phyloP scores from a whole-genome alignment of 257 asterid species.

The Solanum ahanhuiri region DNA sequence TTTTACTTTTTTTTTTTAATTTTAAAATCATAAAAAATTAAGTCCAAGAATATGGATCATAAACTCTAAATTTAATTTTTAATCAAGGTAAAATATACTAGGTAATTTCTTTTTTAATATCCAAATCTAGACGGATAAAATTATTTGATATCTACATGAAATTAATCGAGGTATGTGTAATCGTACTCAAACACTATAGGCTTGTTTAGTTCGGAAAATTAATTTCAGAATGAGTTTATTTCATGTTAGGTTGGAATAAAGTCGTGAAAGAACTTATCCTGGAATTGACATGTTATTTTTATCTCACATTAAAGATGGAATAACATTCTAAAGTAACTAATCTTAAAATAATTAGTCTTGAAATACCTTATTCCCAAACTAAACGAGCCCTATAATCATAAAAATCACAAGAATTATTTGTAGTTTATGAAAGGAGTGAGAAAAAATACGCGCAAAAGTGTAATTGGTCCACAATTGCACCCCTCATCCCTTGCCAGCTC shows the following conservation, averaged over 20 bases:
- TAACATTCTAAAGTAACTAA: background rate
- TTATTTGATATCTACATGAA: background rate
- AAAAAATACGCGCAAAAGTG: background rate
- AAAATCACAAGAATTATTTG: background rate
- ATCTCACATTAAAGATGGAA: background rate
- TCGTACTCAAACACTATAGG: rapidly evolving
- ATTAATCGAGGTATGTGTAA: background rate
- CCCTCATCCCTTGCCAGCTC: background rate
- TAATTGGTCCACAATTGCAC: background rate
- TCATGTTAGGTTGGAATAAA: no score
- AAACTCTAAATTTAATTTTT: background rate
- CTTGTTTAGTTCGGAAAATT: no score
- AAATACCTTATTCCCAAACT: background rate
- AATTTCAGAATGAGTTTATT: no score
- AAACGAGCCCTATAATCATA: background rate
- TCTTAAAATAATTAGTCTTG: no score
- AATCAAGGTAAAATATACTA: background rate
- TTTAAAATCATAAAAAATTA: background rate
- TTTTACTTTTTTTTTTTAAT: background rate
- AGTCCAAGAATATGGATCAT: background rate
- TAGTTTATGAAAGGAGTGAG: background rate
- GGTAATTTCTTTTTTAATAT: no score
- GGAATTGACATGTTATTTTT: no score
- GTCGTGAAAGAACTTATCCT: rapidly evolving
- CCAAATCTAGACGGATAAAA: background rate